Evolutionary conservation across 352 stramenopile species (phyloP).

Genomic region (Blastocystis sp.): DNA sequence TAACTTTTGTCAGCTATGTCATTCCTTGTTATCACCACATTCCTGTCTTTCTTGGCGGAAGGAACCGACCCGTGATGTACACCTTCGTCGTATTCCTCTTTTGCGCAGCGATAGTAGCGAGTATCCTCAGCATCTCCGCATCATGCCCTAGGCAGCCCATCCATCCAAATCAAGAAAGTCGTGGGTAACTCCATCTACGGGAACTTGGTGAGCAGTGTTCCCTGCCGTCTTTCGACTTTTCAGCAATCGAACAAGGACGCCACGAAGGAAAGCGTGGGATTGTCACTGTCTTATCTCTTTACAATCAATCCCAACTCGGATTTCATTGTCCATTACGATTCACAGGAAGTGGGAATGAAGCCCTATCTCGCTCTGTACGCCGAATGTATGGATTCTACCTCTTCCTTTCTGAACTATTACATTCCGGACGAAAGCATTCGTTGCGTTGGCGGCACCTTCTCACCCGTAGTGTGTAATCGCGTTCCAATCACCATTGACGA

Average conservation of each 20-base stretch:
- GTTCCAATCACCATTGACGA: not conserved
- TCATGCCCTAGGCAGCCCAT: not conserved
- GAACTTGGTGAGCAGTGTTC: not conserved
- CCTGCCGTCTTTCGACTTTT: conserved; percentile 22
- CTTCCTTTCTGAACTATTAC: conserved; percentile 15
- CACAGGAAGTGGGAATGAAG: not conserved
- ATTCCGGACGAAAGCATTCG: conserved; percentile 4
- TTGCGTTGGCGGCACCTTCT: not conserved
- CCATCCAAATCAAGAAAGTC: not conserved
- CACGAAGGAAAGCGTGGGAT: not conserved
- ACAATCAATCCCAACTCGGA: not conserved
- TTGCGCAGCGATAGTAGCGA: not conserved
- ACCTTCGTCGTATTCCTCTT: not conserved
- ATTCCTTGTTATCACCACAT: conserved; percentile 7
- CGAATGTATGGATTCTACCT: not conserved
- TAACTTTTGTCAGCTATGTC: not conserved
- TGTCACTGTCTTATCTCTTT: conserved; percentile 9
- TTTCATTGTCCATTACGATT: conserved; percentile 16
- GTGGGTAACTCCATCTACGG: conserved; percentile 2
- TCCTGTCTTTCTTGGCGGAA: not conserved
- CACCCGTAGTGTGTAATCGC: conserved; percentile 22
- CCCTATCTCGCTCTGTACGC: conserved; percentile 31
- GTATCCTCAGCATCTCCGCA: not conserved
- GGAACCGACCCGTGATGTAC: not conserved
- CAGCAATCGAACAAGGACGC: not conserved